Evolutionary conservation across 495 filamentous ascomycete genomes (phyloP).

Genomic region (Cryomyces antarcticus): DNA sequence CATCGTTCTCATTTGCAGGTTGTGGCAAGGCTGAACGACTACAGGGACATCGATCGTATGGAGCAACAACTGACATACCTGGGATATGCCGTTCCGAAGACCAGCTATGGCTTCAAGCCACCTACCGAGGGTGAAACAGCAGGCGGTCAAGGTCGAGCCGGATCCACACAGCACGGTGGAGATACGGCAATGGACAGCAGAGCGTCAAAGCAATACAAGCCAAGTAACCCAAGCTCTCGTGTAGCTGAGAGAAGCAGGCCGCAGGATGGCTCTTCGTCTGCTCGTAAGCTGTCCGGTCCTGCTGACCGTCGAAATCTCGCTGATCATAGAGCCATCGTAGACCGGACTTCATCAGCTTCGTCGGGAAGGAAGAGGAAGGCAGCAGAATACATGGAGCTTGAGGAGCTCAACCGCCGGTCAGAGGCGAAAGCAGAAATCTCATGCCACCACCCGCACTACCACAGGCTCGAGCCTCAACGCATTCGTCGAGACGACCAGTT

Average conservation of each 20-base stretch:
- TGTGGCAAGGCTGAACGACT: neutral
- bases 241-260: too few species aligned
- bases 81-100: conserved; percentile 10
- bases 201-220: neutral
- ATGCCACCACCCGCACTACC: conserved; percentile 15
- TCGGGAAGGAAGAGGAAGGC: conserved; percentile 8
- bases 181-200: neutral
- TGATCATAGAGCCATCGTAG: neutral
- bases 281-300: neutral
- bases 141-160: neutral
- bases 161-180: neutral
- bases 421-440: conserved; percentile 8
- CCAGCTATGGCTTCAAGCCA: conserved; percentile 5
- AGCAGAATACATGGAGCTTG: conserved; percentile 1
- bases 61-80: conserved; percentile 9
- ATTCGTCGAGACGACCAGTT: neutral
- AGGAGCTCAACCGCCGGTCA: neutral
- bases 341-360: conserved; percentile 1
- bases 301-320: neutral
- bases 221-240: too few species aligned
- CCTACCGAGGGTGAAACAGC: neutral
- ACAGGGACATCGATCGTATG: conserved; percentile 14
- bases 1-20: too few species aligned
- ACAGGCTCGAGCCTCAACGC: neutral
- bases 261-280: neutral